Evolutionary conservation across 768 basidiomycete species (phyloP).

Genomic region (Agaricus bisporus): DNA sequence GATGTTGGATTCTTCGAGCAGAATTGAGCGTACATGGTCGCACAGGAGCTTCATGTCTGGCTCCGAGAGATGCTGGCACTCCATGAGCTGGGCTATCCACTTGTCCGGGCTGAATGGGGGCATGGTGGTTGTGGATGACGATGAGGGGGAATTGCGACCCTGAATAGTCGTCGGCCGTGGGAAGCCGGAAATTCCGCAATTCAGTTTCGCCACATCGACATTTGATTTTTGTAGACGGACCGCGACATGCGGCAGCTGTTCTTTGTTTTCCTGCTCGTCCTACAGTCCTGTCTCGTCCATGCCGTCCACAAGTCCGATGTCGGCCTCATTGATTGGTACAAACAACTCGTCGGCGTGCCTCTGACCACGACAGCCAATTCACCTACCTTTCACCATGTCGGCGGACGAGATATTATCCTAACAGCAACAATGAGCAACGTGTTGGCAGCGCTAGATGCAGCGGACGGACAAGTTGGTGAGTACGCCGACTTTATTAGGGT

Average conservation of each 20-base stretch:
- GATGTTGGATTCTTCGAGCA: slow-evolving; percentile 96
- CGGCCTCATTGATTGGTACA: slow-evolving; percentile 87
- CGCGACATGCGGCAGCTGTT: slow-evolving; percentile 24
- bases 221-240: neutral
- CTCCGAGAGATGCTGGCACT: slow-evolving; percentile 86
- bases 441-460: slow-evolving; percentile 62
- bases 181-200: neutral
- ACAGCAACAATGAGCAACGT: slow-evolving; percentile 72
- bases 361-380: slow-evolving; percentile 46
- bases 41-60: slow-evolving; percentile 91
- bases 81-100: slow-evolving; percentile 86
- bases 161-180: neutral
- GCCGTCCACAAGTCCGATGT: slow-evolving; percentile 71
- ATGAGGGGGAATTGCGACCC: neutral
- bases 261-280: slow-evolving; percentile 14
- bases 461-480: slow-evolving; percentile 69
- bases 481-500: neutral
- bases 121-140: slow-evolving; percentile 13
- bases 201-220: neutral
- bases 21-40: slow-evolving; percentile 78
- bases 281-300: slow-evolving; percentile 20
- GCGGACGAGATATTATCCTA: slow-evolving; percentile 44
- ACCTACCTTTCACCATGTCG: slow-evolving; percentile 51
- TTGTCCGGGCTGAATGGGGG: slow-evolving; percentile 44
- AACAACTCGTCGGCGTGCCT: slow-evolving; percentile 68